Evolutionary conservation across 192 early-diverging fungal genomes (phyloP), one percentile per base, ranked within the genome.

Genomic region (Funneliformis mosseae): DNA sequence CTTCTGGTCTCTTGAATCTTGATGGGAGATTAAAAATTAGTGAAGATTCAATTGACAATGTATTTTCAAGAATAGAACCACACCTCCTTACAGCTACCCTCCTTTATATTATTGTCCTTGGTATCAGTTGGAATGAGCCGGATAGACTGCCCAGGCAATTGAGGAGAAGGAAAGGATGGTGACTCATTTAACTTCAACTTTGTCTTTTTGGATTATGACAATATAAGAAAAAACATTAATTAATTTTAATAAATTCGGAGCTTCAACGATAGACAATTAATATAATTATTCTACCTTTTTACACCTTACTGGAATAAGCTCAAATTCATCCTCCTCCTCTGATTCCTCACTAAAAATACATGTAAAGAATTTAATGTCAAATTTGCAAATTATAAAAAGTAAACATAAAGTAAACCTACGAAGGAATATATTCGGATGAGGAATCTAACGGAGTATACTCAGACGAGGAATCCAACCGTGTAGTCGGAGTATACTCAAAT

Each of bases 281-380:
- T 62, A 76, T 55, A 10, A 76, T 76, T 76, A 55, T 76, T 55
- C 61, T 76, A 76, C 74, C 21, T 76, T 76, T 62, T 76, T 76
- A 76, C 12, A 5, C 7, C 21, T 61, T 76, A 33, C 11, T 76
- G 27, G 38, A 61, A 60, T 76, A 61, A 43, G 0, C 38, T 70
- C 68, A 42, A 33, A 70, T 11, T 71, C 50, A 55, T 55, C 50
- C 2, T 21, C 2, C 48, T n/a, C 38, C 5, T 48, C 76, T 33
- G 76, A 77, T 63, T 67, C 61, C 3, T 77, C 43, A 27, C 39
- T 77, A 66, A 45, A 7, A 62, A 45, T 67, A 46, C 18, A 77
- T 66, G 45, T 4, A 39, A 77, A 62, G 76, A 77, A 77, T 63
- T 77, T 77, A 77, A 77, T 46, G 21, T 77, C 61, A 77, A 77